Base-by-base conservation (phyloP, 352 stramenopile genomes). In the Globisporangium polare region DNA sequence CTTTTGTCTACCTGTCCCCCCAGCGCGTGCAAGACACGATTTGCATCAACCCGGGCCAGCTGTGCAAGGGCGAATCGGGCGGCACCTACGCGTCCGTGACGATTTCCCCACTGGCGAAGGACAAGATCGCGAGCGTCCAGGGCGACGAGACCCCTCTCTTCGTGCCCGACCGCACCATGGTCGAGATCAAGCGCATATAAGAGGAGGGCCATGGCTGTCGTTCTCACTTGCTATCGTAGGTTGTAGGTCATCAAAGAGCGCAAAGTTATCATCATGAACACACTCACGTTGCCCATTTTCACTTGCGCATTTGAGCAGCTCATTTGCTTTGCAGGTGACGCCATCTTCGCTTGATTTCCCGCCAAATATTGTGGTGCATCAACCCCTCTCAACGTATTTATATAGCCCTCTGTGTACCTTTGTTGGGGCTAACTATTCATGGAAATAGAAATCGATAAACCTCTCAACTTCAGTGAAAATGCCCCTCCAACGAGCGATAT, bases 41-140 rank as follows among this genome's bases (percentile, higher is more conserved):
- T 31, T 96, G 95, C 65, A 73, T 99, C 51, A 99, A 99, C 72
- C 96, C 96, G 0, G 95, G 95, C 1, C 86, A 94, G 63, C 71
- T 99, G 24, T 96, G 90, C 55, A 98, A 98, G 74, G 94, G 91
- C 46, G 88, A 88, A 20, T 95, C 90, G 0, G 96, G 96, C 54
- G 96, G 96, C 50, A 98, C 95, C 1, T 99, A 97, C 74, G 92
- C 93, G 12, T 68, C 83, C 17, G 80, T 99, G 47, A 89, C 91
- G 39, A 87, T 99, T 35, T 79, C 98, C 52, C 93, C 94, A 15
- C 79, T 98, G 41, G 60, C 83, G n/a, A 74, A 76, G 33, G 89
- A 98, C 58, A 90, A 89, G 55, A 81, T 86, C 37, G 67, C 69
- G 17, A 76, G 64, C 24, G 63, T 65, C 9, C 59, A 60, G 5